Conservation (phyloP, 805 yeast genomes). For the Wilhelminamyces savonicus region DNA sequence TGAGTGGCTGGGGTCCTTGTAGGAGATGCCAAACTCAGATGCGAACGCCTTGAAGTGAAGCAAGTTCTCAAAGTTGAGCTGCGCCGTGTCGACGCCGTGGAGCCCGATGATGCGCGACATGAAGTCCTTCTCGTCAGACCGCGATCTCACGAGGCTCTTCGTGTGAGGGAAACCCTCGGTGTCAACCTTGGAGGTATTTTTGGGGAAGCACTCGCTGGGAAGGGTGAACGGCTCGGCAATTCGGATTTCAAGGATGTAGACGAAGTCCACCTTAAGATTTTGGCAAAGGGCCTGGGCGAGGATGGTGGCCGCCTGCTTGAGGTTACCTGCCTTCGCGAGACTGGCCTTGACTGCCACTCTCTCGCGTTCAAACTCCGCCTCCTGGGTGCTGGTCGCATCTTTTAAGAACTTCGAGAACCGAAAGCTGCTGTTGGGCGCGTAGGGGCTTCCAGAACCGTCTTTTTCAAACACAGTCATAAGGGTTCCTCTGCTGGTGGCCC, state of each 20-base stretch:
- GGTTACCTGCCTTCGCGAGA: conserved; percentile 30
- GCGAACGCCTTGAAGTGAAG: conserved; percentile 41
- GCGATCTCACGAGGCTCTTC: conserved; percentile 23
- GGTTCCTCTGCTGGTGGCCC: conserved; percentile 47
- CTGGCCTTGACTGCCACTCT: too few relatives aligned
- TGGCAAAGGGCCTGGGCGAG: conserved; percentile 33
- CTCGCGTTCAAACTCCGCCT: too few relatives aligned
- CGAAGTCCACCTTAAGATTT: conserved; percentile 33
- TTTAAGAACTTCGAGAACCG: conserved; percentile 26
- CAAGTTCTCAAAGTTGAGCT: conserved; percentile 24
- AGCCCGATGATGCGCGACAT: conserved; percentile 43
- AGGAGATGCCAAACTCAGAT: conserved; percentile 48
- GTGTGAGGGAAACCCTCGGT: conserved; percentile 37
- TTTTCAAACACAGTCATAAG: conserved; percentile 46
- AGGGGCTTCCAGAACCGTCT: conserved; percentile 63
- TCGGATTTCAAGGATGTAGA: conserved; percentile 46
- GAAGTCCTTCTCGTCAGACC: conserved; percentile 19
- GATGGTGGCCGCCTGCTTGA: conserved; percentile 37
- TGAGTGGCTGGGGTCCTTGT: conserved; percentile 21
- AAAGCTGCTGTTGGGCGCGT: conserved; percentile 42
- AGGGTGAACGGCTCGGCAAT: conserved; percentile 42
- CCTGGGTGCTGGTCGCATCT: too few relatives aligned
- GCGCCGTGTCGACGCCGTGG: conserved; percentile 17
- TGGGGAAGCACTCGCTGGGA: conserved; percentile 38
- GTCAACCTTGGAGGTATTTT: conserved; percentile 29